phyloP scores from a whole-genome alignment of 768 basidiomycete genomes.

The Tremella mesenterica region DNA sequence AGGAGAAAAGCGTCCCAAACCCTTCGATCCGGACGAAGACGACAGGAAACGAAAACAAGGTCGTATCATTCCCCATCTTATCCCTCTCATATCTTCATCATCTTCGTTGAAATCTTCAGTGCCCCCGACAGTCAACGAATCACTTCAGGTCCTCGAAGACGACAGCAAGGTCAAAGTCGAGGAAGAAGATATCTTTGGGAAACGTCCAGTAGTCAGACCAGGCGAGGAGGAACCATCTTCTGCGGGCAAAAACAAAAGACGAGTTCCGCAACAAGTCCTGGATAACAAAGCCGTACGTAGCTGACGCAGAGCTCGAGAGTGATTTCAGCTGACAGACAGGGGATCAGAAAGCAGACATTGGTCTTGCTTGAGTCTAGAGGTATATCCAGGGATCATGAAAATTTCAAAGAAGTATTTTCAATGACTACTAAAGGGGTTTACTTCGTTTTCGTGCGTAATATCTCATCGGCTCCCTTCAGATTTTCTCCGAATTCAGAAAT shows the following conservation, averaged over 20 bases:
- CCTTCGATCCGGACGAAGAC: conserved; percentile 8
- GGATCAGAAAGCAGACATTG: conserved; percentile 37
- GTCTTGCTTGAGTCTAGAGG: conserved; percentile 25
- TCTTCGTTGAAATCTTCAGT: background rate
- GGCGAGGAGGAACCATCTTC: conserved; percentile 7
- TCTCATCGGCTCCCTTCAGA: background rate
- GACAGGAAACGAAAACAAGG: conserved; percentile 24
- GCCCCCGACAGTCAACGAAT: background rate
- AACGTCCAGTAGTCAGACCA: conserved; percentile 3
- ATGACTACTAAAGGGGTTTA: conserved; percentile 35
- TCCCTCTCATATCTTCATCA: too few species aligned
- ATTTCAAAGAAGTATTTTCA: conserved; percentile 40
- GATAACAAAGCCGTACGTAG: conserved; percentile 38
- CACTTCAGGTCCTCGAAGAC: background rate
- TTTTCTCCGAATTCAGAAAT: too few species aligned
- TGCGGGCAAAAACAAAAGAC: conserved; percentile 9
- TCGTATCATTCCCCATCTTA: conserved; percentile 16
- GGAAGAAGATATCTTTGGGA: conserved; percentile 38
- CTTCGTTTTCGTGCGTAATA: conserved; percentile 38
- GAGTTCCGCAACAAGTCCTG: conserved; percentile 30
- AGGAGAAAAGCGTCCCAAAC: conserved; percentile 35
- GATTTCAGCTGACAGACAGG: conserved; percentile 13
- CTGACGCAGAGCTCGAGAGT: background rate
- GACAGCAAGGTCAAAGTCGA: background rate
- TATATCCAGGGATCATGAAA: conserved; percentile 22